Base-by-base conservation (phyloP, 2,329 filamentous ascomycete species). In the Hypoxylon sp. region DNA sequence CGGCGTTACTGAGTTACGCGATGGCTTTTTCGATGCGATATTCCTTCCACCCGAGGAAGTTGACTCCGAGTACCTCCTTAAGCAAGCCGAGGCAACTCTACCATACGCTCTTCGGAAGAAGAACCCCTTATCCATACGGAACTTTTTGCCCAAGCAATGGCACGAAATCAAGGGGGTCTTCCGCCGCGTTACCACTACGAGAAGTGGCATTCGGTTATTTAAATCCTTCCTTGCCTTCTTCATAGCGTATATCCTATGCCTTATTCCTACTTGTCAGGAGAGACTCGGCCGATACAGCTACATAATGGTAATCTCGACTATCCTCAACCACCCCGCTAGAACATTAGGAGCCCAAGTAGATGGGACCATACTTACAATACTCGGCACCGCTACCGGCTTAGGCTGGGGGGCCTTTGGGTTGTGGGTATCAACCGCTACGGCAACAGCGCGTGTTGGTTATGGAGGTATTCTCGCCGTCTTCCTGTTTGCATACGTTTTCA, bases 221-320 rank as follows among this genome's bases (percentile, higher is more conserved):
- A 86, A 85, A 66, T 80, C 84, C 0, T 87, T 85, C 65, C 68
- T 83, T n/a, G 84, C 79, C n/a, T 86, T 85, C 72, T 85, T 86
- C 65, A 76, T 83, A 48, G 81, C 85, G 2, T 88, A 87, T 69
- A 72, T 84, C 1, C 70, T 87, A 17, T 88, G 85, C 65, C 80
- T 88, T 2, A 72, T 87, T 4, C 83, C 84, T 1, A 69, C 69
- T 2, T 77, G 82, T 4, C 77, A 78, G n/a, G 59, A 72, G n/a
- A 85, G 81, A 79, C 76, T 88, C 3, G 86, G 86, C 1, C 78
- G 75, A 15, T 84, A 86, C 67, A 79, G 79, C 65, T 87, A 87
- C 67, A 80, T 88, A 62, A 83, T 86, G 78, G 81, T 79, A 3
- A 73, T 88, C 49, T 87, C 85, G 2, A 77, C 82, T n/a, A 80